Percentiles rank a stretch among this genome's conserved stretches.
Evolutionary conservation across 225 moss, liverwort and hornwort species (phyloP).

Genomic region (Straminergon stramineum): DNA sequence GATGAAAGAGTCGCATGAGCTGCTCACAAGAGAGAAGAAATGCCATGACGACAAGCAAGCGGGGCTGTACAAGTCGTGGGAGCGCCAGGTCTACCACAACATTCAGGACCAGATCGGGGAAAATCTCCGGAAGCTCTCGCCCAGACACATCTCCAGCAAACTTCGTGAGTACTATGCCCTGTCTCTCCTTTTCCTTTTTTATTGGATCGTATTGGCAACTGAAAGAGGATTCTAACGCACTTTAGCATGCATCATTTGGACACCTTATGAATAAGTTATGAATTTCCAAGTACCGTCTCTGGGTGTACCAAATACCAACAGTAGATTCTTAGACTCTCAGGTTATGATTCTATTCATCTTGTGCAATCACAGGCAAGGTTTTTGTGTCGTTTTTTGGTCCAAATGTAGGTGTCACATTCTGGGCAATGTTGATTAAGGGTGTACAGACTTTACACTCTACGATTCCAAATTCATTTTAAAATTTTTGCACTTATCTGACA

Average conservation of each 20-base stretch:
- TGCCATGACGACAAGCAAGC: conserved; percentile 22
- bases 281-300: not conserved
- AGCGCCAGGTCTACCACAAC: conserved; percentile 40
- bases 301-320: no score
- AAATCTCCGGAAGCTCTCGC: conserved; percentile 31
- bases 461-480: not conserved
- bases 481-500: not conserved
- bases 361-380: not conserved
- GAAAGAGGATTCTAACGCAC: not conserved
- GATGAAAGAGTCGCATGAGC: conserved; percentile 29
- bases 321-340: not conserved
- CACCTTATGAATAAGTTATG: not conserved
- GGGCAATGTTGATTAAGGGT: not conserved
- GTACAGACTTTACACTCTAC: not conserved
- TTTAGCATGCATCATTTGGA: not conserved
- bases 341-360: not conserved
- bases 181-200: not conserved
- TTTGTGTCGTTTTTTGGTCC: not conserved
- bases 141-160: conserved; percentile 36
- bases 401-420: not conserved
- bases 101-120: conserved; percentile 36
- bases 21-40: conserved; percentile 16
- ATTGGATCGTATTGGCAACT: no score
- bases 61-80: conserved; percentile 43
- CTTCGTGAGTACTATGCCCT: conserved; percentile 12